A percentile compares a stretch with the other conserved stretches of the same genome.
phyloP scores from a whole-genome alignment of 176 grass and related monocot genomes.

The Carex parvula region DNA sequence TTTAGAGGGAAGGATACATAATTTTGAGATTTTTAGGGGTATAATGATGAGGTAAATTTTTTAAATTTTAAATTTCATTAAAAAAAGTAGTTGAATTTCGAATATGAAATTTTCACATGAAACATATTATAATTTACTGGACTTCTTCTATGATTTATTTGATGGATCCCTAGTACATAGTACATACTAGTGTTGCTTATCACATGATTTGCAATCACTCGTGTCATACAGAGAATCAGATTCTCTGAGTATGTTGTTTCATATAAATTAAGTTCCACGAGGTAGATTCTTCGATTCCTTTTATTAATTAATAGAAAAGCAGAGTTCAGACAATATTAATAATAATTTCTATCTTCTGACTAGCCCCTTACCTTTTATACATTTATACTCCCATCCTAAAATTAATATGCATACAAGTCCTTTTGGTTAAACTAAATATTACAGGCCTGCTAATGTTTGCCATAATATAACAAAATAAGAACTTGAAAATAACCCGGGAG shows the following conservation, averaged over 20 bases:
- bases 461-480: not conserved
- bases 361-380: not conserved
- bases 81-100: too few relatives aligned
- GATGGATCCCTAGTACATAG: too few relatives aligned
- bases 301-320: not conserved
- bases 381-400: not conserved
- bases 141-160: too few relatives aligned
- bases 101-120: too few relatives aligned
- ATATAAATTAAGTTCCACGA: conserved; percentile 13
- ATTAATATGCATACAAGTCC: not conserved
- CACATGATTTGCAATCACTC: conserved; percentile 13
- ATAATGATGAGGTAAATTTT: too few relatives aligned
- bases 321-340: not conserved
- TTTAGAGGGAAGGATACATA: too few relatives aligned
- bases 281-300: conserved; percentile 14
- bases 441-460: not conserved
- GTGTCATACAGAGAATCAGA: conserved; percentile 9
- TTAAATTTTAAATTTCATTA: too few relatives aligned
- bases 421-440: not conserved
- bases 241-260: not conserved
- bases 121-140: too few relatives aligned
- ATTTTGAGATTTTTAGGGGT: too few relatives aligned
- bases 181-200: not conserved
- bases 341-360: not conserved
- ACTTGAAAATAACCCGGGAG: not conserved